Evolutionary conservation across 1,284 basidiomycete genomes (phyloP).

Genomic region (Phellopilus nigrolimitatus): DNA sequence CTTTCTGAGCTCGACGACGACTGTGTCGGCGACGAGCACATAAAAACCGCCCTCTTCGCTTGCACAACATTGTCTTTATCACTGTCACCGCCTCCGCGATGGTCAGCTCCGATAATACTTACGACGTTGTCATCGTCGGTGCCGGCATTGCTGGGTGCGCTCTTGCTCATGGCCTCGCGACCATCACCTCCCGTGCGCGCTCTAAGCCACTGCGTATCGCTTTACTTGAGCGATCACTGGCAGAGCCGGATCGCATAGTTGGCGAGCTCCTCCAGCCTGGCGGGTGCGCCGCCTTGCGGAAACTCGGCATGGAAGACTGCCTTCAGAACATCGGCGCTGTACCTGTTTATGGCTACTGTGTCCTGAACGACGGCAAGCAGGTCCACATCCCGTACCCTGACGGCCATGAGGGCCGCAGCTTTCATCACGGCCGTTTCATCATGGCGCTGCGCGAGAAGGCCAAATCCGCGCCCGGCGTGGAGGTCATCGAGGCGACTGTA

Average conservation of each 20-base stretch:
- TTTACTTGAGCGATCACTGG: slow-evolving; percentile 83
- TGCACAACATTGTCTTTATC: neutral
- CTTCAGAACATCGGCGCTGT: slow-evolving; percentile 88
- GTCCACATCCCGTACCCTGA: slow-evolving; percentile 89
- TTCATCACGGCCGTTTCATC: slow-evolving; percentile 95
- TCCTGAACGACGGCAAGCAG: slow-evolving; percentile 60
- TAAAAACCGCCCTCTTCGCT: neutral
- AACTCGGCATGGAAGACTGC: slow-evolving; percentile 72
- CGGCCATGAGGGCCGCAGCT: slow-evolving; percentile 69
- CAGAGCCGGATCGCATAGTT: slow-evolving; percentile 94
- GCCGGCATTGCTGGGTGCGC: slow-evolving; percentile 84
- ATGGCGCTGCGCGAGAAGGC: slow-evolving; percentile 74
- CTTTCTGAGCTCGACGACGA: neutral
- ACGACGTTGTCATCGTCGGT: slow-evolving; percentile 84
- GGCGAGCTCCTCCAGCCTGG: slow-evolving; percentile 97
- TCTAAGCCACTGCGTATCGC: slow-evolving; percentile 67
- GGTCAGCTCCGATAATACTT: slow-evolving; percentile 27
- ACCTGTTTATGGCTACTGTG: slow-evolving; percentile 84
- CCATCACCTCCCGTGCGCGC: slow-evolving; percentile 37
- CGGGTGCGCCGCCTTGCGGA: slow-evolving; percentile 74
- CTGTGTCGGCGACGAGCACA: neutral
- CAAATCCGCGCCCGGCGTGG: slow-evolving; percentile 52
- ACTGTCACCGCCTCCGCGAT: neutral
- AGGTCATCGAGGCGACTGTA: slow-evolving; percentile 80
- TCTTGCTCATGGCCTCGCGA: slow-evolving; percentile 68